These are phyloP conservation scores for Arachis hypogaea DNA, from an alignment of 306 rosid species.

Conservation along the genomic window DNA sequence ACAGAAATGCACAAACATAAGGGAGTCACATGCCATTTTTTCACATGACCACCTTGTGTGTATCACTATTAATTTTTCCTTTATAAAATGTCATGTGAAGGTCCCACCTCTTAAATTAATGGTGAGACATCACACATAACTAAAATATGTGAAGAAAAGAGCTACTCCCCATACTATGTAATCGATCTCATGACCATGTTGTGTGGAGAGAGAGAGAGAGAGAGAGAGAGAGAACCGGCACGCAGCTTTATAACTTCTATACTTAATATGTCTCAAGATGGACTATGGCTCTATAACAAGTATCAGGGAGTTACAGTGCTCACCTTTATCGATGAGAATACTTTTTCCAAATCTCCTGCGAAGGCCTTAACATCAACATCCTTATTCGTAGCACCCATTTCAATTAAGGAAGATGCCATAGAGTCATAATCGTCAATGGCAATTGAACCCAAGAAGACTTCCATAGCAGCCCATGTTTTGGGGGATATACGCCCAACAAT, in stretches of 20 bases:
- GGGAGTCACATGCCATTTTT: no score
- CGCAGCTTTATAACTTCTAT: no score
- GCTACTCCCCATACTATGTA: not conserved
- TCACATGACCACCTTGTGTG: no score
- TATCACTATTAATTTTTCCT: no score
- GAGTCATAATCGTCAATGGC: constrained; percentile 84
- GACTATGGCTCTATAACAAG: not conserved
- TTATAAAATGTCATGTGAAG: no score
- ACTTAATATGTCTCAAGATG: no score
- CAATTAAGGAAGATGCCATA: constrained; percentile 90
- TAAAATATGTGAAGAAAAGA: no score
- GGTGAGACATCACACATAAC: no score
- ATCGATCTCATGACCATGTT: constrained; percentile 17
- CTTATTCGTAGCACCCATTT: constrained; percentile 91
- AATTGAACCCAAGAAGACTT: constrained; percentile 85
- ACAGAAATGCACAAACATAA: not conserved
- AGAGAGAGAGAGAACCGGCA: not conserved
- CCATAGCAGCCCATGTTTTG: constrained; percentile 97
- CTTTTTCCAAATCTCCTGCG: constrained; percentile 78
- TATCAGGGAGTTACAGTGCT: constrained; percentile 39
- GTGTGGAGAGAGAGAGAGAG: not conserved
- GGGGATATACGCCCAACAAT: constrained; percentile 94
- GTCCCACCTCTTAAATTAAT: no score
- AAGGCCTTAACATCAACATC: constrained; percentile 73
- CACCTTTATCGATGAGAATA: constrained; percentile 87